phyloP scores from a whole-genome alignment of 2,329 filamentous ascomycete species.

The Fusarium cyanostomum region DNA sequence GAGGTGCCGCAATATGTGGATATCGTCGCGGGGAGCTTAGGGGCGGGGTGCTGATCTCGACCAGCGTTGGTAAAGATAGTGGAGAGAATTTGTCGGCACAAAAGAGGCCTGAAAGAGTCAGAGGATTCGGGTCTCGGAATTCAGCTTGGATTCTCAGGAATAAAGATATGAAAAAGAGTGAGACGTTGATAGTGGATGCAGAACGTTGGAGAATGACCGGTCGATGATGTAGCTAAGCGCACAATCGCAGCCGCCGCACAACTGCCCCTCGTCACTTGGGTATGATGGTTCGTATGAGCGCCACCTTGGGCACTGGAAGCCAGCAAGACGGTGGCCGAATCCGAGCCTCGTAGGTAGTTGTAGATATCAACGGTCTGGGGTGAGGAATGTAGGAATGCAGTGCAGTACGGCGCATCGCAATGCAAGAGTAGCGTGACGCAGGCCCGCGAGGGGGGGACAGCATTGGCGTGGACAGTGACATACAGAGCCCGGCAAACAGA shows the following conservation, averaged over 20 bases:
- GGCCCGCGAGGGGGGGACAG: conserved; percentile 28
- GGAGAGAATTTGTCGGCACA: conserved; percentile 25
- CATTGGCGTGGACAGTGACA: conserved; percentile 24
- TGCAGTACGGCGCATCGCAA: conserved; percentile 27
- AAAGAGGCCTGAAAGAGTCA: conserved; percentile 23
- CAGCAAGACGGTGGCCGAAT: not conserved
- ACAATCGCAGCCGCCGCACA: conserved; percentile 18
- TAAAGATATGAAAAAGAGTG: not conserved
- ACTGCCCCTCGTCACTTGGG: conserved; percentile 18
- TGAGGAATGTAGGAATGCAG: conserved; percentile 5
- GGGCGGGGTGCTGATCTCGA: conserved; percentile 33
- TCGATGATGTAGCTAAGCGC: conserved; percentile 35
- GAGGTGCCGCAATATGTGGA: conserved; percentile 13
- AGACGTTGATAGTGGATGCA: not conserved
- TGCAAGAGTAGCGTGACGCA: conserved; percentile 39
- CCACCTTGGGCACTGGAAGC: not conserved
- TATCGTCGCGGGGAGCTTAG: conserved; percentile 27
- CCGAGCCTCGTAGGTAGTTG: conserved; percentile 1
- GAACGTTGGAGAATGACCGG: conserved; percentile 12
- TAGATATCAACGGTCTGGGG: conserved; percentile 4
- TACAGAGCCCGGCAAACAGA: conserved; percentile 2
- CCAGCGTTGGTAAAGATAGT: conserved; percentile 17
- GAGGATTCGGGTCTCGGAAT: conserved; percentile 3
- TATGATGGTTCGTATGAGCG: not conserved
- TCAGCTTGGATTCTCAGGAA: not conserved